Evolutionary conservation across 2,329 filamentous ascomycete species (phyloP).

Genomic region (Grosmannia serpens): DNA sequence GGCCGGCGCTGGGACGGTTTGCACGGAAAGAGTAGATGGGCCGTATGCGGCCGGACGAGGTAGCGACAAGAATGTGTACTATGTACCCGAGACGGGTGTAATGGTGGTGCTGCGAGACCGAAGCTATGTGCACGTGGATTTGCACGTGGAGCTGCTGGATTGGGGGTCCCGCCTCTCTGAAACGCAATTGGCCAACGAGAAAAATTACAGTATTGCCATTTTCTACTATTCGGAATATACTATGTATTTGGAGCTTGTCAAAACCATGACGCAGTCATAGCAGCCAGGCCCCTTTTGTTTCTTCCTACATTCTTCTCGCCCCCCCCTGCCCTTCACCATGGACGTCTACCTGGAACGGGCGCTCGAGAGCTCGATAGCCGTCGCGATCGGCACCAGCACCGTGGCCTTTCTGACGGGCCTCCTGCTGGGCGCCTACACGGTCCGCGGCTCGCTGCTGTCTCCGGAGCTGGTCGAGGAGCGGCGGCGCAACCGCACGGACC

Average conservation of each 20-base stretch:
- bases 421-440: slow-evolving; percentile 66
- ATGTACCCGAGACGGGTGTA: background rate
- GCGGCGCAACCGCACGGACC: slow-evolving; percentile 43
- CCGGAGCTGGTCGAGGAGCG: slow-evolving; percentile 45
- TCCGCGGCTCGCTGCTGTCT: slow-evolving; percentile 47
- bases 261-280: background rate
- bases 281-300: background rate
- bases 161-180: too few relatives aligned
- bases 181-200: too few relatives aligned
- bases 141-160: background rate
- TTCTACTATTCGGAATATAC: too few relatives aligned
- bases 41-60: background rate
- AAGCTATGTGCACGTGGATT: background rate
- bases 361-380: slow-evolving; percentile 13
- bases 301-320: background rate
- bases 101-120: background rate
- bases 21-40: slow-evolving; percentile 50
- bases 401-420: slow-evolving; percentile 68
- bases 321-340: background rate
- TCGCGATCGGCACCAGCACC: slow-evolving; percentile 63
- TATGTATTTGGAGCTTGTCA: too few relatives aligned
- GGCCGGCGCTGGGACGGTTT: slow-evolving; percentile 79
- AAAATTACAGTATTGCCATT: too few relatives aligned
- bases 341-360: background rate
- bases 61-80: too few relatives aligned